A percentile compares a stretch with the other conserved stretches of the same genome.
These are phyloP conservation scores for Fusarium phyllophilum DNA, from an alignment of 2,329 filamentous ascomycete species.

Conservation along the genomic window DNA sequence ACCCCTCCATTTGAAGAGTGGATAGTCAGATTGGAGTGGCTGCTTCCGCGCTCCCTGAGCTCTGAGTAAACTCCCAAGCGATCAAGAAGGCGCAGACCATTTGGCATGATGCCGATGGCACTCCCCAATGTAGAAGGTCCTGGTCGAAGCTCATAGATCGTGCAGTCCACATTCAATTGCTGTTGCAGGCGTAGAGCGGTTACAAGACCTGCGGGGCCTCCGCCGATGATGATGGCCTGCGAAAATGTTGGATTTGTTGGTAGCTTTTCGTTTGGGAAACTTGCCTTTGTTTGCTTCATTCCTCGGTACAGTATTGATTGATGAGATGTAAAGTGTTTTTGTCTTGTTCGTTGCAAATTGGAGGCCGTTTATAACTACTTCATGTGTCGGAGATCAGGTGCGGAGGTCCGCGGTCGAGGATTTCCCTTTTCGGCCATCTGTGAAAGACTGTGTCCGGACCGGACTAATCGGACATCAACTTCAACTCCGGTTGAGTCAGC, in stretches of 20 bases:
- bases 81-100: neutral
- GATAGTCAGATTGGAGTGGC: neutral
- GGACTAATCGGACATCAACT: neutral
- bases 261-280: neutral
- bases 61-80: neutral
- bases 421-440: neutral
- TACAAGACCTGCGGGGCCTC: neutral
- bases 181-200: neutral
- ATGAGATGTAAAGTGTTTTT: neutral
- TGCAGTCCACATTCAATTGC: neutral
- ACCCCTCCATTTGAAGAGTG: neutral
- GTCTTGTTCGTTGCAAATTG: neutral
- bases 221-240: neutral
- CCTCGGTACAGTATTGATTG: fast-evolving
- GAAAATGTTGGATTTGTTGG: neutral
- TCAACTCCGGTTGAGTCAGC: neutral
- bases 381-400: neutral
- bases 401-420: neutral
- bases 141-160: neutral
- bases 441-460: neutral
- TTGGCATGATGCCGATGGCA: neutral
- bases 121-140: neutral
- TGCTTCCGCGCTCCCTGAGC: neutral
- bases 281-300: neutral
- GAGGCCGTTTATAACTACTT: neutral